Evolutionary conservation across 148 eudicot species (phyloP), one percentile per base, ranked within the genome.

Genomic region (Euryodendron excelsum): DNA sequence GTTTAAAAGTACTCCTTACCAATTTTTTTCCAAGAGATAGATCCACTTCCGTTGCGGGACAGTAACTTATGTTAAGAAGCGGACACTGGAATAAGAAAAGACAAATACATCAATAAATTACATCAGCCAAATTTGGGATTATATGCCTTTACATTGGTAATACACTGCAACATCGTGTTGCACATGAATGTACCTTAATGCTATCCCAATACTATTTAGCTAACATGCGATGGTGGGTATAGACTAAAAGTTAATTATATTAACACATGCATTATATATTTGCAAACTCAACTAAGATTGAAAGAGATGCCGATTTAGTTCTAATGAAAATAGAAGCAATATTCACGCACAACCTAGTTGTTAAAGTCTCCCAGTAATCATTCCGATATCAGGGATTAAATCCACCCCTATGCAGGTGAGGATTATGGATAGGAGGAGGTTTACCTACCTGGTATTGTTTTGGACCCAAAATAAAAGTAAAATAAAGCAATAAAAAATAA

Each of bases 41-140:
- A 78, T 89, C 89, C 78, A 81, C 84, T 88, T 96, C 99, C 39
- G 98, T 86, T 82, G 92, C 87, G 47, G 99, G 97, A 79, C 99
- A 96, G 79, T 91, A 90, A 69, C 91, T 93, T 78, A 96, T 89
- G 84, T 96, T 96, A 76, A 93, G 45, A 83, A 93, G 93, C 18
- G 98, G 99, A 70, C 99, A 96, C 99, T 96, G 94, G 55, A 86
- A 77, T 44, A 37, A 63, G 78, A 62, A 50, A 52, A 67, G 37
- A 61, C 68, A 67, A 37, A 5, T 50, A 28, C 12, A 15, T 31
- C 70, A 72, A 28, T n/a, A 25, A 72, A 34, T 21, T 21, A n/a
- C 7, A 62, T 48, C 23, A 39, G 55, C 55, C 28, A 78, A 27
- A 75, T 25, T 36, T 28, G 28, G 14, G 21, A 12, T 11, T n/a